A percentile compares a stretch with the other conserved stretches of the same genome.
Conservation (phyloP, 2,329 filamentous ascomycete genomes). For the Aspergillus transmontanensis region DNA sequence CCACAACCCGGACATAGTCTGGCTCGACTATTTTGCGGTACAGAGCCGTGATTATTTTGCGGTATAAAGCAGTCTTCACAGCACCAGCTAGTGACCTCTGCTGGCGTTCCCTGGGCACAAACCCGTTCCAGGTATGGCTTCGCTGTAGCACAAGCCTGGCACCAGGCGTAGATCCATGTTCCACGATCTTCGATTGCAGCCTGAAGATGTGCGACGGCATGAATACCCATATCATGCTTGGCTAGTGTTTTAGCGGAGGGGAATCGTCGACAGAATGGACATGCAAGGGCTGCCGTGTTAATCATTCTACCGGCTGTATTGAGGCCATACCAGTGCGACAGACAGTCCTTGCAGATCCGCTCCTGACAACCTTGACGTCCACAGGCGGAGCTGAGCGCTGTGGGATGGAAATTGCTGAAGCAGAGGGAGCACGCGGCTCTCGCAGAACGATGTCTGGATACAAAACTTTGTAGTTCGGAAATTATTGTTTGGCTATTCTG, state of each 20-base stretch:
- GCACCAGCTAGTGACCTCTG: conserved; percentile 41
- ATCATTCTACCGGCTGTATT: conserved; percentile 49
- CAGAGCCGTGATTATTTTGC: background rate
- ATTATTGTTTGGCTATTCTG: conserved; percentile 44
- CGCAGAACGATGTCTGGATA: conserved; percentile 39
- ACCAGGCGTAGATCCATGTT: conserved; percentile 55
- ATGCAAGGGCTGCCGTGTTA: conserved; percentile 52
- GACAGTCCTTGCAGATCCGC: conserved; percentile 47
- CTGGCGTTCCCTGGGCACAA: conserved; percentile 47
- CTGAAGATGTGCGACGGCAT: conserved; percentile 41
- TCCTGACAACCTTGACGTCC: conserved; percentile 50
- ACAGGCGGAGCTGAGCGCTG: conserved; percentile 46
- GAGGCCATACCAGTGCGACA: conserved; percentile 50
- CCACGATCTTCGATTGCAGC: conserved; percentile 46
- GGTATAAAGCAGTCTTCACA: conserved; percentile 44
- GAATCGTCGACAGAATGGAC: conserved; percentile 54
- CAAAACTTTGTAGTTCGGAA: conserved; percentile 41
- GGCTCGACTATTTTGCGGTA: conserved; percentile 10
- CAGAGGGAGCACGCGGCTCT: conserved; percentile 51
- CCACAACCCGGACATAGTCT: conserved; percentile 43
- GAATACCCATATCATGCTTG: conserved; percentile 38
- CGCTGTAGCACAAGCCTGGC: conserved; percentile 46
- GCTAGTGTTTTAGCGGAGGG: conserved; percentile 44
- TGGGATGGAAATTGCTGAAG: conserved; percentile 43
- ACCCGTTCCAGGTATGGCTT: conserved; percentile 47